Evolutionary conservation across 768 basidiomycete species (phyloP).

Genomic region (Mycena chlorophos): DNA sequence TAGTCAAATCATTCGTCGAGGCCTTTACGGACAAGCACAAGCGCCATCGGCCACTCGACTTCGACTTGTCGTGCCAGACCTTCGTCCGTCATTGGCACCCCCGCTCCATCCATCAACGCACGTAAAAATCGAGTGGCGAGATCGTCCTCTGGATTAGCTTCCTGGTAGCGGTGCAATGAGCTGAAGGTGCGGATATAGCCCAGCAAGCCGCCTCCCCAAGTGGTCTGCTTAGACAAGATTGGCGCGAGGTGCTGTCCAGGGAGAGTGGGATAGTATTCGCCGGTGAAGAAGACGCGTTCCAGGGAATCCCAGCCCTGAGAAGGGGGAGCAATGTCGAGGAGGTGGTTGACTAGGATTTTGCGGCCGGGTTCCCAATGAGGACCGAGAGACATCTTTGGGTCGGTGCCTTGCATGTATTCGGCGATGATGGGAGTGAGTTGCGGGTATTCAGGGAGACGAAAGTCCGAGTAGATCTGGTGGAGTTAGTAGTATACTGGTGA

Average conservation of each 20-base stretch:
- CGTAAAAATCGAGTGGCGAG: constrained; percentile 67
- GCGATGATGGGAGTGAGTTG: constrained; percentile 58
- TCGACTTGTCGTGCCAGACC: constrained; percentile 40
- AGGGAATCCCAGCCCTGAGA: constrained; percentile 37
- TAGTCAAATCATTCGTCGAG: no score
- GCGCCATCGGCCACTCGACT: constrained; percentile 46
- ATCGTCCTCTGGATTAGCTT: constrained; percentile 52
- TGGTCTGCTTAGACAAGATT: constrained; percentile 58
- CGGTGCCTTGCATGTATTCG: constrained; percentile 60
- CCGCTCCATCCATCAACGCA: constrained; percentile 44
- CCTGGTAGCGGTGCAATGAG: constrained; percentile 66
- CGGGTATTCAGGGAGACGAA: constrained; percentile 64
- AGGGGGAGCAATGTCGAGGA: constrained; percentile 52
- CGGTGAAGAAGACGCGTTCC: constrained; percentile 60
- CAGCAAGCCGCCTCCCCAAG: constrained; percentile 61
- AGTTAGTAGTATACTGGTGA: background rate
- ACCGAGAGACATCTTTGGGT: constrained; percentile 57
- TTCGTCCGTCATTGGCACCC: constrained; percentile 31
- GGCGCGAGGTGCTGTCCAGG: constrained; percentile 39
- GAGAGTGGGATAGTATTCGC: constrained; percentile 42
- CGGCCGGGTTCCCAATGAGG: constrained; percentile 83
- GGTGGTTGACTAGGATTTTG: constrained; percentile 67
- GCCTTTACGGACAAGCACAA: constrained; percentile 10
- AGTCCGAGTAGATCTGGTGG: constrained; percentile 65
- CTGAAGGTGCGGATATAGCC: constrained; percentile 74